phyloP scores from a whole-genome alignment of 2,329 filamentous ascomycete species.

The Meredithiella fracta region DNA sequence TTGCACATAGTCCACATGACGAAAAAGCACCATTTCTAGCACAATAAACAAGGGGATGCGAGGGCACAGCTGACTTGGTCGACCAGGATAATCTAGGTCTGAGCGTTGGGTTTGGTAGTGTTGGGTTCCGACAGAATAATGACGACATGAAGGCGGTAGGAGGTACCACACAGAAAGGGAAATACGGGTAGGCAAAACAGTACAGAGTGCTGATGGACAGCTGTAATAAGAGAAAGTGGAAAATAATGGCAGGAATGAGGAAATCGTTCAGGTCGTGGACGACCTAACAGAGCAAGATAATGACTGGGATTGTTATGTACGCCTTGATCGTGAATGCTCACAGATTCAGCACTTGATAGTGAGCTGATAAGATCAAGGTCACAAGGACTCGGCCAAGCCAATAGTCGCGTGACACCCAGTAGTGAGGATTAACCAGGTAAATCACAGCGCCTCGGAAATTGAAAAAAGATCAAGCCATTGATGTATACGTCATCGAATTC shows the following conservation, averaged over 20 bases:
- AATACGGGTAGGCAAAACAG: neutral
- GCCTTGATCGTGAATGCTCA: neutral
- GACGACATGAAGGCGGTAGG: neutral
- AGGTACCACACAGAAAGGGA: neutral
- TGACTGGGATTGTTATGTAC: neutral
- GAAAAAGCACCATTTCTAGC: neutral
- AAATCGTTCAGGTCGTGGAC: neutral
- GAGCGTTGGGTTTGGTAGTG: neutral
- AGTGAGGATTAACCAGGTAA: too few relatives aligned
- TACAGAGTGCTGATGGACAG: neutral
- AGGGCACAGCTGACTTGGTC: neutral
- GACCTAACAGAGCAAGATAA: neutral
- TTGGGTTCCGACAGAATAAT: neutral
- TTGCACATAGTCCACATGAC: neutral
- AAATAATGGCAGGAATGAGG: neutral
- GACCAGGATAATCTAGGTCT: neutral
- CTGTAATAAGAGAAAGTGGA: neutral
- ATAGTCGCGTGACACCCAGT: neutral
- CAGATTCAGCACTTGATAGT: constrained; percentile 11
- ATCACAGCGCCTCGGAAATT: too few relatives aligned
- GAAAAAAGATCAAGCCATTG: too few relatives aligned
- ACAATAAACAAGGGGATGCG: neutral
- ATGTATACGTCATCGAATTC: too few relatives aligned
- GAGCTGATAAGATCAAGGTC: constrained; percentile 1
- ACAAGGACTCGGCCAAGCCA: constrained; percentile 2